Evolutionary conservation across 352 stramenopile genomes (phyloP), one percentile per base, ranked within the genome.

Genomic region (Phytophthora capsici): DNA sequence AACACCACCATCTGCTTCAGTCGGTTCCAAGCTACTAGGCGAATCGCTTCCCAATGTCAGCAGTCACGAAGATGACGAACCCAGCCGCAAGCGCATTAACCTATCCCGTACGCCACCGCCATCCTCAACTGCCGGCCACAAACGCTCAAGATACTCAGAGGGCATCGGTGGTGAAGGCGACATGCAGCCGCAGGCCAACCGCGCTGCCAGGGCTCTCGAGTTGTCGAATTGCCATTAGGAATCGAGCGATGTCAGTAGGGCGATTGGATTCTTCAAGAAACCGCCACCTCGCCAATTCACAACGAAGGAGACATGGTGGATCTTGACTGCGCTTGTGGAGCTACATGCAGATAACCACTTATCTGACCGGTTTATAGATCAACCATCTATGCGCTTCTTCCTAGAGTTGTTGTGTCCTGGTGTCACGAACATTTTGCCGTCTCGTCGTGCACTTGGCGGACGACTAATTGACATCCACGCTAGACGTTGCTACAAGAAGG

Each of bases 371-470:
- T 44, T 53, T 19, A 46, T 61, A 6, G 41, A 61, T 28, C 41
- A 61, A 6, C 2, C 26, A 1, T 38, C 53, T 22, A 38, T 12
- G 6, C 17, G 14, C n/a, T 36, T 40, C 16, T 37, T 61, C 16
- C 12, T 46, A n/a, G 53, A 61, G 19, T 16, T 61, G 28, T 6
- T 53, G 1, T 61, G 53, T 8, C 53, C 41, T 4, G 53, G 41
- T 1, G n/a, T 53, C 14, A 46, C 20, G 12, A 38, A n/a, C 14
- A 53, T 53, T 23, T 26, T 65, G 30, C 37, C 47, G 13, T 56
- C 37, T 17, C 37, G 47, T 6, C 57, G 40, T 20, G 14, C 23
- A 2, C 16, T 65, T 1, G 38, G 46, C 2, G 26, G 38, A 9
- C 19, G 17, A 6, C 25, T 58, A 34, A 28, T 57, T 1, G 26